phyloP scores from a whole-genome alignment of 2,329 filamentous ascomycete genomes.

The Pestalotiopsis fici region DNA sequence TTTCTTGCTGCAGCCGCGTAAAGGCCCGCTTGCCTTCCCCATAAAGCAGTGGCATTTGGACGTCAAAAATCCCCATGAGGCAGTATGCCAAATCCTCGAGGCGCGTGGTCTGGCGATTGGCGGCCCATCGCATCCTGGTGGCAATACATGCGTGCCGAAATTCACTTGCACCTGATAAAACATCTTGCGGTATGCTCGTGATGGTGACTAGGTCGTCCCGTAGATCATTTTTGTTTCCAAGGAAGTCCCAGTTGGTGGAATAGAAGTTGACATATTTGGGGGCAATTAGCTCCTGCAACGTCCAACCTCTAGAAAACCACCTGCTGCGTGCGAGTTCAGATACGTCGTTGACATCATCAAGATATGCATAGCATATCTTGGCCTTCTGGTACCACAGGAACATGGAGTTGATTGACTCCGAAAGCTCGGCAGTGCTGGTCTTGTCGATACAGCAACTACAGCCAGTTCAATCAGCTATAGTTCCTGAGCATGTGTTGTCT shows the following conservation, averaged over 20 bases:
- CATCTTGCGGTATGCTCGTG: no score
- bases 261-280: conserved; percentile 4
- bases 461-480: no score
- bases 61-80: not conserved
- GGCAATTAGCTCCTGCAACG: conserved; percentile 8
- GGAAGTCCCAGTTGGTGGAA: no score
- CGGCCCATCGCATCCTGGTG: not conserved
- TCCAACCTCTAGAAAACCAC: not conserved
- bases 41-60: not conserved
- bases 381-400: not conserved
- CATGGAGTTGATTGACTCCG: not conserved
- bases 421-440: not conserved
- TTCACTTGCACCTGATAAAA: no score
- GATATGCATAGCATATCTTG: not conserved
- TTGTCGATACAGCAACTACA: conserved; percentile 4
- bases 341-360: not conserved
- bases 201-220: no score
- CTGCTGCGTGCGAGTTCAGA: not conserved
- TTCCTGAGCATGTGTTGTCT: no score
- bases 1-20: not conserved
- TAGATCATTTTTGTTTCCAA: no score
- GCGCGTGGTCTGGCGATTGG: not conserved
- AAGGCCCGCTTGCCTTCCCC: not conserved
- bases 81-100: not conserved
- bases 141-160: no score